Conservation (phyloP, 345 rosid genomes). For the Barbarea vulgaris region DNA sequence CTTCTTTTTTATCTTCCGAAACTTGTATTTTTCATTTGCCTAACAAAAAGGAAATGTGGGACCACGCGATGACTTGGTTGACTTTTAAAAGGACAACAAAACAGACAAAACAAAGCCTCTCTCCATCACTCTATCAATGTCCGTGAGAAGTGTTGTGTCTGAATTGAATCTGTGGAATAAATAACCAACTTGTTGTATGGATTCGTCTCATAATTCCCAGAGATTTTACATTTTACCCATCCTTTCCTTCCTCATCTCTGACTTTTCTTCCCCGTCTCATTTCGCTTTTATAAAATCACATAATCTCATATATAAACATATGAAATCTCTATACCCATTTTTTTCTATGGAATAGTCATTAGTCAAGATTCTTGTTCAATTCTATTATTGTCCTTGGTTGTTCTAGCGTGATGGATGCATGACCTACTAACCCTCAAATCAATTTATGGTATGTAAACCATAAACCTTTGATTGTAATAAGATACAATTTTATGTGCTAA, state of each 20-base stretch:
- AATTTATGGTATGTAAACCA: neutral
- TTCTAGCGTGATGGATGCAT: conserved; percentile 20
- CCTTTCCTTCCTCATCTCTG: conserved; percentile 29
- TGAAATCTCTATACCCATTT: neutral
- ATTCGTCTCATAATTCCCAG: conserved; percentile 24
- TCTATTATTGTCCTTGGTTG: conserved; percentile 20
- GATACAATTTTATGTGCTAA: neutral
- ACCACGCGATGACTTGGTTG: conserved; percentile 35
- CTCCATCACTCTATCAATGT: conserved; percentile 38
- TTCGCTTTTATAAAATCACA: conserved; percentile 6
- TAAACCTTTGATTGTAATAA: neutral
- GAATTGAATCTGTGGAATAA: conserved; percentile 24
- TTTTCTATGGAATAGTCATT: conserved; percentile 25
- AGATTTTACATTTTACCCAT: conserved; percentile 21
- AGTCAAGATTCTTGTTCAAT: conserved; percentile 12
- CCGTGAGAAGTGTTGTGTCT: conserved; percentile 27
- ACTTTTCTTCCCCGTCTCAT: conserved; percentile 35
- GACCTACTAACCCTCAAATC: conserved; percentile 25
- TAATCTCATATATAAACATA: neutral
- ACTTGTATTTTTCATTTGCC: neutral
- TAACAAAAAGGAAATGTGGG: conserved; percentile 19
- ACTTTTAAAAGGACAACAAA: conserved; percentile 28
- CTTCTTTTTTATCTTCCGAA: neutral
- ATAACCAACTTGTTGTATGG: conserved; percentile 35
- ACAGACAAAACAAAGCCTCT: conserved; percentile 20